Evolutionary conservation across 768 basidiomycete species (phyloP), one percentile per base, ranked within the genome.

Genomic region (Kwoniella sp.): DNA sequence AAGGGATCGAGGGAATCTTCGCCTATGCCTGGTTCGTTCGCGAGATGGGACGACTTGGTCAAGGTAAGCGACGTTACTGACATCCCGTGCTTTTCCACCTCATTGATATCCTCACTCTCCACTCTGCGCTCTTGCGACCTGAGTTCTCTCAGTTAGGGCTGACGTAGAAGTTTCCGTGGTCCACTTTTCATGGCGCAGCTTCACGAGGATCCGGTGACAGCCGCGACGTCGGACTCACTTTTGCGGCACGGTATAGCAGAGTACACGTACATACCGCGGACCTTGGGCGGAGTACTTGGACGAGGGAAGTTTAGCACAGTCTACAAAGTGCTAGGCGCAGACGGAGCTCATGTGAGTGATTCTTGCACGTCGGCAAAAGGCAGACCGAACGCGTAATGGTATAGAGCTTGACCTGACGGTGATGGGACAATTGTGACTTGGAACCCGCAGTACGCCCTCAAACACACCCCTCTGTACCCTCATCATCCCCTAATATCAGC

Each of bases 401-500:
- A n/a, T n/a, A n/a, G n/a, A n/a, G n/a, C n/a, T n/a, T n/a, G n/a
- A n/a, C n/a, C n/a, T n/a, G n/a, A n/a, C n/a, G n/a, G n/a, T n/a
- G n/a, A n/a, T n/a, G n/a, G n/a, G n/a, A n/a, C n/a, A n/a, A n/a
- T 26, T 15, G 17, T 29, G 12, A 23, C 26, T 34, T 22, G 25
- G 17, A 26, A 45, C 31, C 37, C 31, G 0, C 72, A 83, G 82
- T 82, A 77, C 67, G 83, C 82, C 1, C 70, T 84, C 63, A 84
- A 84, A 67, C 82, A 83, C 61, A 84, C 83, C 1, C 81, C 83
- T 0, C 68, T 84, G 3, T 76, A 82, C 61, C 81, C 82, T 0
- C 83, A 84, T 62, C 83, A 84, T 70, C 82, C 82, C 7, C 73
- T 84, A n/a, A 84, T 84, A 54, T 79, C 83, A 4, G 73, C 79